Base-by-base conservation (phyloP, 2,329 filamentous ascomycete genomes). In the Aspergillus aculeatus region DNA sequence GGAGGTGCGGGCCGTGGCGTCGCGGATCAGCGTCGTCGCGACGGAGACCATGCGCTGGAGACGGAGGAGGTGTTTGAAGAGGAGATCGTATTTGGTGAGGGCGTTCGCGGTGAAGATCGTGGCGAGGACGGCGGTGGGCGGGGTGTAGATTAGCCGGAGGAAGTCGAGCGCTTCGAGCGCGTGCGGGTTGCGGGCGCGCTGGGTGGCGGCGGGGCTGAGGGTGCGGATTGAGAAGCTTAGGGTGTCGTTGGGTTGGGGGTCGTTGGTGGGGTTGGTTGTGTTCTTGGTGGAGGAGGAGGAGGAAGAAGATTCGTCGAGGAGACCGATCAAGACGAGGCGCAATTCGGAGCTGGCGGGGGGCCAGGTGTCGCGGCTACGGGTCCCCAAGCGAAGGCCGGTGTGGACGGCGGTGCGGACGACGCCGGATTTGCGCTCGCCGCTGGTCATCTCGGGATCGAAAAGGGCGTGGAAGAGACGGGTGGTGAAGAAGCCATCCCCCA, bases 271-370 rank as follows among this genome's bases (percentile, higher is more conserved):
- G 38, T 16, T 41, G 14, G 14, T 35, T 14, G 32, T 41, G 38
- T 16, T 41, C 6, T 16, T 41, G 9, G 9, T 12, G 2, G 11
- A 2, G 32, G 32, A 35, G 35, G 16, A 41, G 35, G 38, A 41
- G 12, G 16, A 44, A 1, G 38, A 44, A 16, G 86, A 91, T 64
- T 97, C 93, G 2, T 84, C 83, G 6, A 98, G 79, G 0, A 98
- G 84, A 0, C 92, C 92, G 84, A 93, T 96, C 19, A 99, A 81
- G 0, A 91, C 91, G 5, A 98, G 82, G 10, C 92, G 86, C n/a
- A 99, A 79, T 73, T 98, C 95, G 0, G 93, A 97, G 73, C 91
- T 96, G 24, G 92, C 92, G 4, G 95, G 95, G 26, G 95, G 95
- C 95, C 95, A 98, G 32, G 83, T 91, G 57, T 91, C 87, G 68